These are phyloP conservation scores for Parafenestella ontariensis DNA, from an alignment of 2,329 filamentous ascomycete genomes.

Conservation along the genomic window DNA sequence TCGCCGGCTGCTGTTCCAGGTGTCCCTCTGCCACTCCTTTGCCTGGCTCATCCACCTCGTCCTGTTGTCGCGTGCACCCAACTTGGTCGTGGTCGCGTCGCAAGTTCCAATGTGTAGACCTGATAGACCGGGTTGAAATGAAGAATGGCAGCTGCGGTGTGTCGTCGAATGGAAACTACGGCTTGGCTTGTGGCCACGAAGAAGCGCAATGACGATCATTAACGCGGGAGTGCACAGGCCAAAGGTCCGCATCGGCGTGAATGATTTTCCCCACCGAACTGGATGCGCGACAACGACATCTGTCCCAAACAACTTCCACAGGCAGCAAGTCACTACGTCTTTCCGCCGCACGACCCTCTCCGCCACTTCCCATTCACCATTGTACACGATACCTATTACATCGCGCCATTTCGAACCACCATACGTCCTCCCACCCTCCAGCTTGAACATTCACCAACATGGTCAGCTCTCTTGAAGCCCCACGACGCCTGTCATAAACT, in stretches of 20 bases:
- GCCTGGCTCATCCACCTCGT: neutral
- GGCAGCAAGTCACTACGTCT: neutral
- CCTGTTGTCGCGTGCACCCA: neutral
- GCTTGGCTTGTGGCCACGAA: too few relatives aligned
- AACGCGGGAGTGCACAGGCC: neutral
- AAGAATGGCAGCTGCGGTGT: too few relatives aligned
- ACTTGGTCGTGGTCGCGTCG: too few relatives aligned
- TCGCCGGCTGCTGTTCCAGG: too few relatives aligned
- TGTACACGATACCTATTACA: neutral
- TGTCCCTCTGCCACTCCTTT: too few relatives aligned
- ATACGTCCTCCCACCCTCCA: neutral
- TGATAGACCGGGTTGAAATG: too few relatives aligned
- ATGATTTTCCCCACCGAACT: conserved; percentile 13
- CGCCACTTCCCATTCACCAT: neutral
- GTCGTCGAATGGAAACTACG: neutral
- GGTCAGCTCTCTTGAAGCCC: conserved; percentile 11
- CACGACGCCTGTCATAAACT: conserved; percentile 1
- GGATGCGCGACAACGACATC: conserved; percentile 10
- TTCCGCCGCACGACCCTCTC: neutral
- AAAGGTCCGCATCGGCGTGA: conserved; percentile 1
- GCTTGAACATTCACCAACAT: conserved; percentile 7
- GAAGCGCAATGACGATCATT: conserved; percentile 3
- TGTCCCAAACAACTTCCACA: neutral
- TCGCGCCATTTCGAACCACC: neutral
- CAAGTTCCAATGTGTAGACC: too few relatives aligned